Evolutionary conservation across 169 alveolate species (phyloP), one percentile per base, ranked within the genome.

Genomic region (Sarcocystis neurona): DNA sequence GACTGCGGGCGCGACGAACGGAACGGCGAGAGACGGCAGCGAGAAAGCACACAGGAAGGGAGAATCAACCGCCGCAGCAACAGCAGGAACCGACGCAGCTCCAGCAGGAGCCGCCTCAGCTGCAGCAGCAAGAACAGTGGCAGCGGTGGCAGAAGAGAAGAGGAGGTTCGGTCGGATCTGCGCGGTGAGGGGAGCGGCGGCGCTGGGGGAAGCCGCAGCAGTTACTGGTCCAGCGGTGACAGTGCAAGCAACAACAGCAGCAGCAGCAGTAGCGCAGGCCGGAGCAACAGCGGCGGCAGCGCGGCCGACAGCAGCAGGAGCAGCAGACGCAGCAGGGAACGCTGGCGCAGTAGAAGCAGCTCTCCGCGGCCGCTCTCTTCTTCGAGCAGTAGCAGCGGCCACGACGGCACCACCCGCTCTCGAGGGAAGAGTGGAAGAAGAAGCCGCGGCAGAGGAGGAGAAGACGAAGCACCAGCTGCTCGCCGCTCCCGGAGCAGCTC

Each of bases 271-370:
- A 50, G 77, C 48, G 72, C 77, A 12, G 77, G 77, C 39, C 77
- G 10, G 79, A 37, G 2, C 47, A 15, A 63, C 41, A 56, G 60
- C 58, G 46, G 48, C 37, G 84, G 12, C 39, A 63, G 79, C 47
- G 84, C 41, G 32, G 84, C 75, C n/a, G 89, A 10, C 46, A 43
- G 66, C 41, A 77, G 53, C 53, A 56, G 74, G 56, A 12, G 43
- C 48, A 80, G 88, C 88, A 80, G 43, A 44, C 47, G 43, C 74
- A 80, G 68, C 77, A 80, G 88, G 41, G 58, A 50, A 27, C 20
- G 74, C 41, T 53, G n/a, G 46, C 87, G 23, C 77, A 44, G 46
- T 39, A n/a, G 20, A 32, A 39, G 77, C 41, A 30, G 8, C 46
- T 30, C 43, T 10, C 63, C 63, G 63, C 63, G 63, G 56, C 87